phyloP scores from a whole-genome alignment of 768 basidiomycete genomes.

The Hypholoma fasciculare region DNA sequence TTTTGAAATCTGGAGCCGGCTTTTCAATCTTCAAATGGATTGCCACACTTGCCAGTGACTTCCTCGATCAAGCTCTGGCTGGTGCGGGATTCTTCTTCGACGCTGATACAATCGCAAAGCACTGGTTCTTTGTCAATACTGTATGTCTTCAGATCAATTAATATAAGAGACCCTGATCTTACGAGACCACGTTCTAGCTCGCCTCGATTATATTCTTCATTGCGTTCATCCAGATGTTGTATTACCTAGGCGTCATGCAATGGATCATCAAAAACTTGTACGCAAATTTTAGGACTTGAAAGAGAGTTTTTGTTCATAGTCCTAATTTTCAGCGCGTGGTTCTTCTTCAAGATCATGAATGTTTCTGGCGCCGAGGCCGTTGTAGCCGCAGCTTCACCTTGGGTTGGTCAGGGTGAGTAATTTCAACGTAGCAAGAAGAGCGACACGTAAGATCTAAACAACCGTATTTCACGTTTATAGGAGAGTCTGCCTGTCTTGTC shows the following conservation, averaged over 20 bases:
- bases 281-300: conserved; percentile 19
- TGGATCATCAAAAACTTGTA: conserved; percentile 89
- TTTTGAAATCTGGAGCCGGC: conserved; percentile 82
- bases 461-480: conserved; percentile 10
- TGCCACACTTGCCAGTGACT: conserved; percentile 77
- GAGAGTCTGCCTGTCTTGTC: conserved; percentile 84
- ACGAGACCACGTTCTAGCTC: conserved; percentile 41
- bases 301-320: neutral
- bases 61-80: conserved; percentile 63
- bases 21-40: conserved; percentile 85
- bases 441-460: neutral
- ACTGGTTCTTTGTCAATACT: conserved; percentile 87
- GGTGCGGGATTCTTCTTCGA: conserved; percentile 88
- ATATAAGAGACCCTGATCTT: neutral
- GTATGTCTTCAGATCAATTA: conserved; percentile 34
- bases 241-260: conserved; percentile 91
- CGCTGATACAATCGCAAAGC: conserved; percentile 56
- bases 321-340: conserved; percentile 65
- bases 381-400: conserved; percentile 91
- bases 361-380: conserved; percentile 95
- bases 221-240: conserved; percentile 89
- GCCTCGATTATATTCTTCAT: conserved; percentile 91
- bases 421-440: neutral
- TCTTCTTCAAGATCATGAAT: conserved; percentile 91
- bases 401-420: conserved; percentile 74